A percentile compares a stretch with the other conserved stretches of the same genome.
Conservation (phyloP, 768 basidiomycete genomes). For the Boletus rubropictus region DNA sequence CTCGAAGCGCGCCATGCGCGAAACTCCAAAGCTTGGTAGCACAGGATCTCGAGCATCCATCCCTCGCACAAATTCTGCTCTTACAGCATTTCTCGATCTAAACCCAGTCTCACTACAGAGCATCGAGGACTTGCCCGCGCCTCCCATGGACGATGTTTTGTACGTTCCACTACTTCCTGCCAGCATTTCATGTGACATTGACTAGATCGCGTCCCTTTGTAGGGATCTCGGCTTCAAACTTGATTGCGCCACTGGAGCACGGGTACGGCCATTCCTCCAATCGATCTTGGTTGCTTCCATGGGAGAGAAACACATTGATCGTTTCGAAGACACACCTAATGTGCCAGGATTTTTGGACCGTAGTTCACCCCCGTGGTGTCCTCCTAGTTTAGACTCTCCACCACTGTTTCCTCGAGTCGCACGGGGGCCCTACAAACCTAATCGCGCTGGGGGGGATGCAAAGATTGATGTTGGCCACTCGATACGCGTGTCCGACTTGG, state of each 20-base stretch:
- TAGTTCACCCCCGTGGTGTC: constrained; percentile 24
- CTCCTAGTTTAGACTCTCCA: constrained; percentile 31
- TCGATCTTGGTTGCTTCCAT: constrained; percentile 17
- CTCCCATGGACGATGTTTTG: constrained; percentile 37
- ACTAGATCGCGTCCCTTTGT: neutral
- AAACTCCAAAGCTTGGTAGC: constrained; percentile 41
- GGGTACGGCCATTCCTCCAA: constrained; percentile 27
- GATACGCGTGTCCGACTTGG: constrained; percentile 23
- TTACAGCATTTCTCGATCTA: constrained; percentile 21
- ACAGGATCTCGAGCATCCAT: constrained; percentile 22
- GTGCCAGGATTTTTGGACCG: constrained; percentile 29
- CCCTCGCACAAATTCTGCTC: constrained; percentile 20
- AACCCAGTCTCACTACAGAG: constrained; percentile 26
- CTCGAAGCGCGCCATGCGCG: constrained; percentile 41
- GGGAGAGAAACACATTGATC: constrained; percentile 10
- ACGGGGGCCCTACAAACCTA: neutral
- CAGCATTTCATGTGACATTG: neutral
- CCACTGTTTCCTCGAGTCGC: constrained; percentile 41
- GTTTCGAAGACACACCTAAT: constrained; percentile 12
- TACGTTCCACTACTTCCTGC: constrained; percentile 21
- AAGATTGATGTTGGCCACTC: constrained; percentile 7
- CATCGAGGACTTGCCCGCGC: constrained; percentile 27
- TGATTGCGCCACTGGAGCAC: constrained; percentile 22
- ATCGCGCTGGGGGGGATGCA: neutral
- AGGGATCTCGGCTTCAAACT: constrained; percentile 32